phyloP scores from a whole-genome alignment of 805 yeast species.

The Wickerhamiella kurtzmanii region DNA sequence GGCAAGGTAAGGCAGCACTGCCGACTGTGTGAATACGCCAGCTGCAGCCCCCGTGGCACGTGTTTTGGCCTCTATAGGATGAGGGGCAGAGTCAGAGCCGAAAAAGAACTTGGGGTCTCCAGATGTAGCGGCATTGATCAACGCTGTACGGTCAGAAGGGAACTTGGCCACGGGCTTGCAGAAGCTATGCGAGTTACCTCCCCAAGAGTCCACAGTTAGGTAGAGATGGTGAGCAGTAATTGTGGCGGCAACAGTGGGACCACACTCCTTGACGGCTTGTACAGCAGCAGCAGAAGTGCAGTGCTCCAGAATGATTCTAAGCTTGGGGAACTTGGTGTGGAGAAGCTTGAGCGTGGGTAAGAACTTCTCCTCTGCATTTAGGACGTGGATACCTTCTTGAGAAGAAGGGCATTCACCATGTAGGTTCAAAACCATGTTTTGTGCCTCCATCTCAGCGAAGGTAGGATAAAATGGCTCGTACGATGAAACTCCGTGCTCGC shows the following conservation, averaged over 20 bases:
- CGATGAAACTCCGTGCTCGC: conserved; percentile 80
- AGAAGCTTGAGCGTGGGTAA: conserved; percentile 75
- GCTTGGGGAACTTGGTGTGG: conserved; percentile 69
- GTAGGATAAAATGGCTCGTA: conserved; percentile 80
- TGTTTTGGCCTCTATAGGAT: conserved; percentile 67
- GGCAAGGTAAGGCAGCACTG: conserved; percentile 72
- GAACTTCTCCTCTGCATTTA: conserved; percentile 88
- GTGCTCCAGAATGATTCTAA: conserved; percentile 82
- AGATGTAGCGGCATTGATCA: conserved; percentile 76
- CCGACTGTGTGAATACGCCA: conserved; percentile 90
- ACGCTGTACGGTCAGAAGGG: conserved; percentile 69
- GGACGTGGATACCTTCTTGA: conserved; percentile 59
- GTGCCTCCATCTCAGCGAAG: conserved; percentile 74
- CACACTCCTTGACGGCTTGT: conserved; percentile 57
- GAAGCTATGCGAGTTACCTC: conserved; percentile 86
- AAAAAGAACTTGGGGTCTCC: conserved; percentile 90
- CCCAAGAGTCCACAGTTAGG: conserved; percentile 88
- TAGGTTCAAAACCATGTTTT: conserved; percentile 64
- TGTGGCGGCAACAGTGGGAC: conserved; percentile 73
- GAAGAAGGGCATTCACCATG: conserved; percentile 91
- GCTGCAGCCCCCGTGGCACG: conserved; percentile 82
- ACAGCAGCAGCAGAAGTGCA: conserved; percentile 88
- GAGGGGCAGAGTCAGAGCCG: conserved; percentile 98
- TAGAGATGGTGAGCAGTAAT: conserved; percentile 92
- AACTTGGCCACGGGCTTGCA: conserved; percentile 97